A percentile compares a stretch with the other conserved stretches of the same genome.
These are phyloP conservation scores for Pseudocercospora cruenta DNA, from an alignment of 2,329 filamentous ascomycete species.

Conservation along the genomic window DNA sequence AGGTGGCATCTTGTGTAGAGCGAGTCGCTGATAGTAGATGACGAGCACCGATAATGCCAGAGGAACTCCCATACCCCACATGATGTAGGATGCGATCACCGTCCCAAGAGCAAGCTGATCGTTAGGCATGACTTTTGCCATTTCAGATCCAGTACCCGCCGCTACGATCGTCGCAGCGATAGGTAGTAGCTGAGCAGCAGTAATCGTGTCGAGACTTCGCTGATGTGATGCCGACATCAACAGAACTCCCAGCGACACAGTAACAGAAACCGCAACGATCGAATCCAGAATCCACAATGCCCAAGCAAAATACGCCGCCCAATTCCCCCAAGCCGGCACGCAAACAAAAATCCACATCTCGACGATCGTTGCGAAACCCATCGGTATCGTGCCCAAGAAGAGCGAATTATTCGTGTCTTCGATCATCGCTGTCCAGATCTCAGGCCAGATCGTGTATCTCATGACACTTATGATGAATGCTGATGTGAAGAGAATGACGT, in stretches of 20 bases:
- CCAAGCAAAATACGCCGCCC: slow-evolving; percentile 54
- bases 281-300: slow-evolving; percentile 55
- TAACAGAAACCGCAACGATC: slow-evolving; percentile 46
- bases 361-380: slow-evolving; percentile 38
- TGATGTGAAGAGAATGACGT: slow-evolving; percentile 55
- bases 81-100: slow-evolving; percentile 66
- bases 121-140: slow-evolving; percentile 62
- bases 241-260: slow-evolving; percentile 44
- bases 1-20: slow-evolving; percentile 67
- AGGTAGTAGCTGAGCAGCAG: slow-evolving; percentile 66
- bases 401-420: slow-evolving; percentile 67
- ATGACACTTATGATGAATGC: slow-evolving; percentile 53
- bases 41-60: slow-evolving; percentile 66
- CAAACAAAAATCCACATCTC: slow-evolving; percentile 35
- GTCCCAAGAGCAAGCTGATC: slow-evolving; percentile 62
- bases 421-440: slow-evolving; percentile 69
- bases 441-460: slow-evolving; percentile 67
- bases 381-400: slow-evolving; percentile 58
- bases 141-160: slow-evolving; percentile 63
- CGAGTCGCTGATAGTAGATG: slow-evolving; percentile 71
- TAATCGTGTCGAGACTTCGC: slow-evolving; percentile 58
- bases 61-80: slow-evolving; percentile 68
- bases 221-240: slow-evolving; percentile 30
- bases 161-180: slow-evolving; percentile 69
- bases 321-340: slow-evolving; percentile 40